Evolutionary conservation across 352 stramenopile genomes (phyloP).

Genomic region (Phytophthora macrochlamydospora): DNA sequence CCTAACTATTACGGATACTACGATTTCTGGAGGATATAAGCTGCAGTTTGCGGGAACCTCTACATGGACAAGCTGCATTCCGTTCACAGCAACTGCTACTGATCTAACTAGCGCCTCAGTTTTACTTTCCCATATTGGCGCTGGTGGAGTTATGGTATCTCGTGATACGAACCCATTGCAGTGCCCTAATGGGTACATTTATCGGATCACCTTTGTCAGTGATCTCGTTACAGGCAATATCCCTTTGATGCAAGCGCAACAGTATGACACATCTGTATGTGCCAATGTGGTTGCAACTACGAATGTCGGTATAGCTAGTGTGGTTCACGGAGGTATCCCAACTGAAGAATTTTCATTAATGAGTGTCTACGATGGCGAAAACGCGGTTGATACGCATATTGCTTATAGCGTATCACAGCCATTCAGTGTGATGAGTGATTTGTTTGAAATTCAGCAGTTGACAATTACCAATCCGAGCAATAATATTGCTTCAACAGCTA

Average conservation of each 20-base stretch:
- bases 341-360: constrained; percentile 49
- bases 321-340: constrained; percentile 28
- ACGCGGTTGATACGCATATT: constrained; percentile 37
- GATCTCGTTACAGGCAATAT: constrained; percentile 62
- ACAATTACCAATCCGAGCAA: constrained; percentile 44
- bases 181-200: constrained; percentile 61
- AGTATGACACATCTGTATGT: constrained; percentile 8
- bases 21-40: constrained; percentile 37
- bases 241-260: constrained; percentile 22
- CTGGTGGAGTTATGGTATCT: constrained; percentile 53
- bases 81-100: constrained; percentile 29
- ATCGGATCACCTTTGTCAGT: constrained; percentile 73
- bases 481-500: constrained; percentile 34
- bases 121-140: constrained; percentile 37
- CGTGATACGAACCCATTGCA: constrained; percentile 41
- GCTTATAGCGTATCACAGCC: constrained; percentile 63
- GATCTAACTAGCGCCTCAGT: constrained; percentile 36
- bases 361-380: constrained; percentile 59
- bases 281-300: constrained; percentile 9
- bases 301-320: constrained; percentile 21
- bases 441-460: constrained; percentile 65
- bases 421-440: constrained; percentile 66
- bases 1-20: constrained; percentile 44
- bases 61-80: constrained; percentile 38
- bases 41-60: constrained; percentile 51